Conservation (phyloP, 2,329 filamentous ascomycete species). For the Westerdykella sp. region DNA sequence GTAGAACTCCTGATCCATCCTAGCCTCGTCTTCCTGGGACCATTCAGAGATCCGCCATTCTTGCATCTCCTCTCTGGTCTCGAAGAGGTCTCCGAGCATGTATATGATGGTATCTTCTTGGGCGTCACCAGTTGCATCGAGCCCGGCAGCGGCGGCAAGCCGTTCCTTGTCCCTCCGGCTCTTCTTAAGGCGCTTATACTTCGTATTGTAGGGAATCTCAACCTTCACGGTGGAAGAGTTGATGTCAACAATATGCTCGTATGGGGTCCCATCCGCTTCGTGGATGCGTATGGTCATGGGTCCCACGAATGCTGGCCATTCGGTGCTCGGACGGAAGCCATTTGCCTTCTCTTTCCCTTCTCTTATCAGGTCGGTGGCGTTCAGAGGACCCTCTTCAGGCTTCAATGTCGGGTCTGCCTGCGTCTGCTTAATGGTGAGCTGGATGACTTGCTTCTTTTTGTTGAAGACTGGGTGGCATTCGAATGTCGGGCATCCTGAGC, state of each 20-base stretch:
- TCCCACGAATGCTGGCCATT: conserved; percentile 81
- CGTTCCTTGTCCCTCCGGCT: conserved; percentile 78
- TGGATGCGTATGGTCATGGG: conserved; percentile 98
- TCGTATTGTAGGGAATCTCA: conserved; percentile 97
- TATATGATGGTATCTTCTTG: conserved; percentile 82
- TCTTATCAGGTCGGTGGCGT: conserved; percentile 71
- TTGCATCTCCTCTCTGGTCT: conserved; percentile 70
- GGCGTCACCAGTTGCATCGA: conserved; percentile 55
- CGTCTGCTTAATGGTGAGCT: conserved; percentile 75
- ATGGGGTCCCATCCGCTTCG: conserved; percentile 95
- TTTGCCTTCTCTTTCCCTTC: conserved; percentile 74
- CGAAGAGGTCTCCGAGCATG: conserved; percentile 84
- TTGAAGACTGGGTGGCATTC: conserved; percentile 86
- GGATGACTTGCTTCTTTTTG: conserved; percentile 92
- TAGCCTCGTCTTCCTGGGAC: conserved; percentile 78
- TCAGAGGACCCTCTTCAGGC: conserved; percentile 41
- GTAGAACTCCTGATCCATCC: conserved; percentile 93
- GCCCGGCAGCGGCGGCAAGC: conserved; percentile 56
- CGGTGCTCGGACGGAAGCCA: conserved; percentile 60
- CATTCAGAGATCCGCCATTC: conserved; percentile 86
- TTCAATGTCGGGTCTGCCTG: conserved; percentile 26
- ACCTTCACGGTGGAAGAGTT: conserved; percentile 79
- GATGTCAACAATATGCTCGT: conserved; percentile 96
- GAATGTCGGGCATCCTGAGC: conserved; percentile 83
- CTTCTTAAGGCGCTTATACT: conserved; percentile 94